phyloP scores from a whole-genome alignment of 2,329 filamentous ascomycete species.

The Colletotrichum magnum region DNA sequence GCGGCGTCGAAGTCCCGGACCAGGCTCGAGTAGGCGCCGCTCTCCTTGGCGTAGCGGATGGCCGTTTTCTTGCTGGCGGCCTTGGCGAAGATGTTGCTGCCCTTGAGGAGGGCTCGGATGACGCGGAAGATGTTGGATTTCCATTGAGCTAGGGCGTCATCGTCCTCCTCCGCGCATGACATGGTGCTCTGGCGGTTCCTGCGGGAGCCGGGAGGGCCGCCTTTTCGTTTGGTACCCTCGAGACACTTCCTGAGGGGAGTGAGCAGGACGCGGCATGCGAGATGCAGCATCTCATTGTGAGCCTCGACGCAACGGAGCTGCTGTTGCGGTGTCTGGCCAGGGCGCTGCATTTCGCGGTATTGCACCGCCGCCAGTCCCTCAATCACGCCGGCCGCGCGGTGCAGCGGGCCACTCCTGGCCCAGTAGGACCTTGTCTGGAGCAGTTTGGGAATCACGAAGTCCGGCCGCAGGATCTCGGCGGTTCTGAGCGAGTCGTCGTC shows the following conservation, averaged over 20 bases:
- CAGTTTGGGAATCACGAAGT: neutral
- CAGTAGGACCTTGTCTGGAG: neutral
- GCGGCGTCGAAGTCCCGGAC: neutral
- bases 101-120: neutral
- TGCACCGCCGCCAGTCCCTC: too few relatives aligned
- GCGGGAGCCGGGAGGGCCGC: too few relatives aligned
- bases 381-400: too few relatives aligned
- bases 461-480: neutral
- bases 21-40: neutral
- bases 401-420: too few relatives aligned
- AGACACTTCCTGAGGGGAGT: too few relatives aligned
- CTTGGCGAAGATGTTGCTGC: neutral
- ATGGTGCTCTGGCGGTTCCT: neutral
- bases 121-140: neutral
- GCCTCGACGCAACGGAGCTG: too few relatives aligned
- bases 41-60: neutral
- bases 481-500: neutral
- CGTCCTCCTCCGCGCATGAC: neutral
- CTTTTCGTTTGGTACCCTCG: too few relatives aligned
- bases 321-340: too few relatives aligned
- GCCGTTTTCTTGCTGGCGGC: neutral
- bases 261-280: too few relatives aligned
- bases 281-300: too few relatives aligned
- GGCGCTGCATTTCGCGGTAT: too few relatives aligned
- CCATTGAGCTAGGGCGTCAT: too few relatives aligned